Evolutionary conservation across 2,329 filamentous ascomycete species (phyloP).

Genomic region (Aureobasidium lini): DNA sequence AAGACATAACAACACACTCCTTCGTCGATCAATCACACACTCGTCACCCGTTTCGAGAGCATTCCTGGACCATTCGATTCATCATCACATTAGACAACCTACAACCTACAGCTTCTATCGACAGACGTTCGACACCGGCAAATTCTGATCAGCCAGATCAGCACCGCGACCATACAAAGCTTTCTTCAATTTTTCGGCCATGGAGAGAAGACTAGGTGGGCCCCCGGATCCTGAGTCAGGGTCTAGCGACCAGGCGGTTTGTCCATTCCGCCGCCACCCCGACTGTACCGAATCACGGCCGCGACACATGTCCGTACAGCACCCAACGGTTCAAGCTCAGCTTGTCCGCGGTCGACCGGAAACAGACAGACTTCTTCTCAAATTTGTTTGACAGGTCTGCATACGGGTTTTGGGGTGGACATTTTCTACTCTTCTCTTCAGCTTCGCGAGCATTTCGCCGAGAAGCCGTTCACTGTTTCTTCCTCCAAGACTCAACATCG

Average conservation of each 20-base stretch:
- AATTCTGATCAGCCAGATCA: neutral
- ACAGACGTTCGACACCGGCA: neutral
- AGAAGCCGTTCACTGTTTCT: neutral
- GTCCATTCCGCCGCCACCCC: constrained; percentile 2
- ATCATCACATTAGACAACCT: neutral
- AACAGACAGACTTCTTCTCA: neutral
- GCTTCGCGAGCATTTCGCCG: neutral
- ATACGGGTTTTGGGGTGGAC: neutral
- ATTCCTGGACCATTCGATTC: neutral
- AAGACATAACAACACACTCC: constrained; percentile 1
- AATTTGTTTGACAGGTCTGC: neutral
- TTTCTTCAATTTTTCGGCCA: neutral
- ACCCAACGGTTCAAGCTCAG: neutral
- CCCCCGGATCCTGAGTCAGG: constrained; percentile 9
- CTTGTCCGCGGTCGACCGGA: neutral
- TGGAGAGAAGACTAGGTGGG: neutral
- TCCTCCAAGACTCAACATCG: neutral
- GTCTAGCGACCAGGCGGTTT: neutral
- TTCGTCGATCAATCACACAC: neutral
- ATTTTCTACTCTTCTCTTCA: neutral
- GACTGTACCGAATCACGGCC: constrained; percentile 1
- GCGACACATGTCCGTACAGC: constrained; percentile 1
- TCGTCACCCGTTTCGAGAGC: neutral
- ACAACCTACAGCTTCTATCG: neutral
- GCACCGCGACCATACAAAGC: neutral